Evolutionary conservation across 768 basidiomycete species (phyloP).

Genomic region (Kwoniella sp.): DNA sequence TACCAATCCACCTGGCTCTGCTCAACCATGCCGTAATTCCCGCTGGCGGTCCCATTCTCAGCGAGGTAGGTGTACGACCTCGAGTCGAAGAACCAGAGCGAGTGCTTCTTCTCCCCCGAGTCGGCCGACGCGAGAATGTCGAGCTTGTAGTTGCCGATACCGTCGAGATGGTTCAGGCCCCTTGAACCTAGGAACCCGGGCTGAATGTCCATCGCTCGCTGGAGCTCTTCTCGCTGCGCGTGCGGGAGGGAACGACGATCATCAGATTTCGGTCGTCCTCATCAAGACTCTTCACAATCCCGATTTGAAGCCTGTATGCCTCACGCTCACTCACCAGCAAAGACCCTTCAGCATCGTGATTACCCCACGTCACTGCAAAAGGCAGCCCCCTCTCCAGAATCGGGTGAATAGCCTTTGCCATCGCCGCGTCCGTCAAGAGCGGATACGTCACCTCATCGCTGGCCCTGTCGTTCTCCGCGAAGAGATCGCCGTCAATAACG

Average conservation of each 20-base stretch:
- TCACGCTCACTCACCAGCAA: conserved; percentile 2
- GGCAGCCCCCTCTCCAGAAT: conserved; percentile 7
- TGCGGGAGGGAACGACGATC: too few species aligned
- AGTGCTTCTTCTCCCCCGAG: not conserved
- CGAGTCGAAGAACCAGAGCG: conserved; percentile 18
- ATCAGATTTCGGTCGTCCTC: too few species aligned
- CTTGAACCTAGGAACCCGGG: conserved; percentile 3
- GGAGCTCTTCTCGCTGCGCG: conserved; percentile 10
- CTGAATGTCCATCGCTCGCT: not conserved
- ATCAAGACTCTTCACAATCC: too few species aligned
- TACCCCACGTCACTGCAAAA: conserved; percentile 14
- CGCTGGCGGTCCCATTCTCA: conserved; percentile 5
- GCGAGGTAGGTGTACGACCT: conserved; percentile 11
- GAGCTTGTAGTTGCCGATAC: conserved; percentile 5
- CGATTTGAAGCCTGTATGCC: too few species aligned
- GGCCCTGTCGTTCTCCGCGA: not conserved
- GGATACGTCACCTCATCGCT: not conserved
- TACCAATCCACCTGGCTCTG: conserved; percentile 10
- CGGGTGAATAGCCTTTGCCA: conserved; percentile 1
- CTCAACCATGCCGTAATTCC: conserved; percentile 1
- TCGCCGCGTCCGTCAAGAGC: conserved; percentile 4
- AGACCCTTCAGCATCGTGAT: conserved; percentile 12
- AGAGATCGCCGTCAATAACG: conserved; percentile 12
- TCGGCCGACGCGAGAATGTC: not conserved
- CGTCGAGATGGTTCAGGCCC: not conserved